A percentile compares a stretch with the other conserved stretches of the same genome.
These are phyloP conservation scores for Bathelium albidoporum DNA, from an alignment of 495 filamentous ascomycete species.

Conservation along the genomic window DNA sequence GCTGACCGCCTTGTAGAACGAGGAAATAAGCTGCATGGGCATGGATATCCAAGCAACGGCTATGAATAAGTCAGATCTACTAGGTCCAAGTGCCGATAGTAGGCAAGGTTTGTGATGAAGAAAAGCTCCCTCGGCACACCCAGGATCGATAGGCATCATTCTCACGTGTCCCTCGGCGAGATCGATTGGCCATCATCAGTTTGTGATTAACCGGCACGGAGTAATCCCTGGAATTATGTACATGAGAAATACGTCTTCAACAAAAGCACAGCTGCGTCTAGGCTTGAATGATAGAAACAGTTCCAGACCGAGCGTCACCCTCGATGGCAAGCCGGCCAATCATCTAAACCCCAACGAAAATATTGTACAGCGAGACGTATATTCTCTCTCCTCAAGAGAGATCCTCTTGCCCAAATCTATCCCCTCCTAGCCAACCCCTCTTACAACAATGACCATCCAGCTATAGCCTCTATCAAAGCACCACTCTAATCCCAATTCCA, in stretches of 20 bases:
- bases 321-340: background rate
- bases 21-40: too few species aligned
- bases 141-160: too few species aligned
- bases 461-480: background rate
- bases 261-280: background rate
- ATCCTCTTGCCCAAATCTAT: background rate
- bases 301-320: background rate
- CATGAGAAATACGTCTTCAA: background rate
- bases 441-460: background rate
- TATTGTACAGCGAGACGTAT: background rate
- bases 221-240: background rate
- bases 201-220: too few species aligned
- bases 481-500: background rate
- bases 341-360: background rate
- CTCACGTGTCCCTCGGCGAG: too few species aligned
- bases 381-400: background rate
- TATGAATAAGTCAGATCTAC: too few species aligned
- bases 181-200: too few species aligned
- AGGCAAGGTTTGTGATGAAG: too few species aligned
- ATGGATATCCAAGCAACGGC: too few species aligned
- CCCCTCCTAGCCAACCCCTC: background rate
- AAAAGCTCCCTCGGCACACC: too few species aligned
- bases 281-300: background rate
- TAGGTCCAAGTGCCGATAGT: too few species aligned
- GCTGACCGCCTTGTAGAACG: too few species aligned